Evolutionary conservation across 2,329 filamentous ascomycete species (phyloP), one percentile per base, ranked within the genome.

Genomic region (Claviceps humidiphila): DNA sequence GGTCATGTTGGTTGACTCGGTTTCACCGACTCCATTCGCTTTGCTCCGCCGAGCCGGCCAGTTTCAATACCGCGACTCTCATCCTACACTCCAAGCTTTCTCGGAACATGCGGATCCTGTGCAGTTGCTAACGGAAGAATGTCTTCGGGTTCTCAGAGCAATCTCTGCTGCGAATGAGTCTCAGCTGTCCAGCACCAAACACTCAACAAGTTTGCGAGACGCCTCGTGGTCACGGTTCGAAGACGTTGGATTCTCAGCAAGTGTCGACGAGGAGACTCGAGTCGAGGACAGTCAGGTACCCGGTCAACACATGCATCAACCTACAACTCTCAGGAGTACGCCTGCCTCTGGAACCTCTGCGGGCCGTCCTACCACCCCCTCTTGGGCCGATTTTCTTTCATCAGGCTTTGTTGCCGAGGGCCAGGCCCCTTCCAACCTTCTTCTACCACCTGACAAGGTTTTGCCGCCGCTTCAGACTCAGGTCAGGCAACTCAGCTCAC

Each of bases 161-260:
- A 91, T 98, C 58, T 89, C 93, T 13, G 83, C 86, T 0, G 83
- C 86, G 46, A 97, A 97, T 59, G 87, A 95, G 65, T 93, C 88
- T 0, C 82, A 85, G 51, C 80, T 83, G 14, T 85, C 84, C 4
- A 84, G 76, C 62, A 74, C 80, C 16, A 83, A 87, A 64, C 79
- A 82, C 53, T 87, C 84, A 1, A 88, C 84, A 4, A 82, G 84
- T 55, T 70, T 89, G 52, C 80, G 80, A 39, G 90, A 97, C 66
- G 87, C 90, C 20, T 94, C 90, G 0, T 98, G 93, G 93, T 97
- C 93, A 16, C 81, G 89, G 49, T 98, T 98, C 57, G 89, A 96
- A 65, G 93, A 96, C 63, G 82, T 97, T 59, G 93, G 93, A 1
- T 98, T 97, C 63, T 81, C 85, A 4, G 87, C 79, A 54, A 70